Evolutionary conservation across 2,329 filamentous ascomycete genomes (phyloP), one percentile per base, ranked within the genome.

Genomic region (Paracoccidioides brasiliensis): DNA sequence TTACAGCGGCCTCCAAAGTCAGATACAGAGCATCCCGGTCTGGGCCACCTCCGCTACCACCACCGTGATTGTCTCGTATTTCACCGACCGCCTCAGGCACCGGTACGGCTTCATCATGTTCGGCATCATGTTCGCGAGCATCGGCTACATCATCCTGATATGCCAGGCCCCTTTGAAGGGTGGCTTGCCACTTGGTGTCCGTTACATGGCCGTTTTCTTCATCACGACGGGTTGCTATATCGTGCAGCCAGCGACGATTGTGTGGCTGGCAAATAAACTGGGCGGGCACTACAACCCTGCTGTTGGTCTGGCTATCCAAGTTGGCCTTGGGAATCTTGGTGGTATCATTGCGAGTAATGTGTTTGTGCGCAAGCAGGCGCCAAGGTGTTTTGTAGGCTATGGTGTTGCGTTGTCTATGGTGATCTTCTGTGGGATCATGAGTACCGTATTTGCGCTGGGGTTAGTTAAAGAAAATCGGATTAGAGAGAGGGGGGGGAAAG

Each of bases 241-340:
- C 48, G 80, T 79, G 45, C 80, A 85, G 0, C 82, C 83, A 0
- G 80, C 78, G 28, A 78, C 84, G 3, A 70, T 86, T 8, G 82
- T 79, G 0, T 86, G 83, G 82, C 79, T 82, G 58, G 79, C 80
- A 2, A 85, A 85, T 64, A 86, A 86, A 64, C 81, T 78, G 0
- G 81, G 82, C 0, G 82, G 80, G 0, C 83, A 86, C 63, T 86
- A 86, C 64, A 87, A 86, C 66, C 72, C 84, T 10, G 83, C 84
- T 0, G 86, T 84, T 0, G 83, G 82, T 0, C 80, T 79, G 0
- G 84, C 79, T 0, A 63, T 86, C 60, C 83, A 86, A 66, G 71
- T 87, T 30, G 79, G 79, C 0, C 80, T 86, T 60, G 83, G 83
- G 0, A 86, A 87, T 59, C 79, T 76, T 5, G 83, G 83, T 45